A percentile compares a stretch with the other conserved stretches of the same genome.
Evolutionary conservation across 352 stramenopile species (phyloP).

Genomic region (Phytophthora europaea): DNA sequence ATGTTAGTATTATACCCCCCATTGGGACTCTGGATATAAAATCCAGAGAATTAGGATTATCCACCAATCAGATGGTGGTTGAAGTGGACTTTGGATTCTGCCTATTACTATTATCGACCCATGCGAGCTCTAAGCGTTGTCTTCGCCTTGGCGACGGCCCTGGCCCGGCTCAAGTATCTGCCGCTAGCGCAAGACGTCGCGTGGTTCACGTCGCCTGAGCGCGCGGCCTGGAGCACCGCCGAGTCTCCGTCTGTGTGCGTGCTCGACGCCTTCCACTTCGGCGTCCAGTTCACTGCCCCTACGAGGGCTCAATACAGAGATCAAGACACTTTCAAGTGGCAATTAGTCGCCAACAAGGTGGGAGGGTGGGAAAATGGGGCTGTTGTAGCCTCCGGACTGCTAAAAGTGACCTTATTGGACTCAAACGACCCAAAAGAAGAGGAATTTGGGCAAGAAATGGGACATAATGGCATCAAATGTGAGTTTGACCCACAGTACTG

Average conservation of each 20-base stretch:
- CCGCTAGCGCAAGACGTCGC: neutral
- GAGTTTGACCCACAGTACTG: slow-evolving; percentile 69
- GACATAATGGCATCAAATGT: slow-evolving; percentile 43
- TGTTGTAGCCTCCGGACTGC: slow-evolving; percentile 20
- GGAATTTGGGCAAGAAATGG: neutral
- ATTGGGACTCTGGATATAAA: too few relatives aligned
- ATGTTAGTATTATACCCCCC: too few relatives aligned
- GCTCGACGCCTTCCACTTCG: slow-evolving; percentile 51
- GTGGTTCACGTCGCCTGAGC: slow-evolving; percentile 22
- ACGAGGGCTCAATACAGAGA: slow-evolving; percentile 13
- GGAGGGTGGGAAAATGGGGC: slow-evolving; percentile 16
- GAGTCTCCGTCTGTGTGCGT: slow-evolving; percentile 22
- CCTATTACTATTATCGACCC: neutral
- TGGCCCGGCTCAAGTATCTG: neutral
- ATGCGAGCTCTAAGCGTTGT: slow-evolving; percentile 11
- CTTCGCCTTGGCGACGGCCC: slow-evolving; percentile 8
- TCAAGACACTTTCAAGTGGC: slow-evolving; percentile 34
- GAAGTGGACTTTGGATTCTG: slow-evolving; percentile 35
- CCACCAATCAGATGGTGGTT: slow-evolving; percentile 32
- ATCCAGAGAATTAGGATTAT: slow-evolving; percentile 14
- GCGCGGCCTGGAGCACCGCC: slow-evolving; percentile 10
- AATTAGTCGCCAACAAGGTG: slow-evolving; percentile 35
- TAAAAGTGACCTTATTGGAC: slow-evolving; percentile 9
- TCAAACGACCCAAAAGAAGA: neutral
- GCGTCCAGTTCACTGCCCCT: slow-evolving; percentile 22